Base-by-base conservation (phyloP, 495 filamentous ascomycete genomes). In the Penicillium coprophilum region DNA sequence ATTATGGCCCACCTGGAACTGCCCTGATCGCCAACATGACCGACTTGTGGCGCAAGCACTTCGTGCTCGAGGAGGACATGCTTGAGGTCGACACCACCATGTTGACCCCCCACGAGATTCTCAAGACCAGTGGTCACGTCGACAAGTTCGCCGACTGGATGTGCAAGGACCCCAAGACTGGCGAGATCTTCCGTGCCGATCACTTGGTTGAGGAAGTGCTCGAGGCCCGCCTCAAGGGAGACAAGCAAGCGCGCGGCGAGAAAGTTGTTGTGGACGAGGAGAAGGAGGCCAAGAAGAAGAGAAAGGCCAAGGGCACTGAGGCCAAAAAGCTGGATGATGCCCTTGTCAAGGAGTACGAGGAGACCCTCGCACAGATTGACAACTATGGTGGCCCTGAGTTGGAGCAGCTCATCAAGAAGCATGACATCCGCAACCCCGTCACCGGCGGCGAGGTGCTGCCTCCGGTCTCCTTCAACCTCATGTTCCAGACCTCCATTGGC, bases 111-210 rank as follows among this genome's bases (percentile, higher is more conserved):
- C 81, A 91, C 57, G 89, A 93, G 39, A 90, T 97, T 11, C 80
- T 98, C 44, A 96, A 97, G 83, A 97, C 94, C 23, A 91, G 86
- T 67, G 94, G 95, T 56, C 94, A 98, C 74, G 94, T 97, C 50
- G 94, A 97, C 61, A 95, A 95, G 72, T 98, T 97, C 71, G 88
- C 91, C 62, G 95, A 97, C 71, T 97, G 90, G 90, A 96, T 97
- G 92, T 96, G 91, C 85, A 97, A 97, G 74, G 94, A 98, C 71
- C 91, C 92, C 50, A 94, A 96, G 78, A 94, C 87, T 62, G 94
- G 94, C 65, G 95, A 97, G 77, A 95, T 97, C 56, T 86, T 97
- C 71, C 84, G 94, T 57, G 92, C 94, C 28, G 94, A 98, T 69
- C 94, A 98, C 75, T 80, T 97, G 60, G 90, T 98, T 34, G 91